Evolutionary conservation across 2,329 filamentous ascomycete genomes (phyloP), one percentile per base, ranked within the genome.

Genomic region (Rhexocercosporidium sp.): DNA sequence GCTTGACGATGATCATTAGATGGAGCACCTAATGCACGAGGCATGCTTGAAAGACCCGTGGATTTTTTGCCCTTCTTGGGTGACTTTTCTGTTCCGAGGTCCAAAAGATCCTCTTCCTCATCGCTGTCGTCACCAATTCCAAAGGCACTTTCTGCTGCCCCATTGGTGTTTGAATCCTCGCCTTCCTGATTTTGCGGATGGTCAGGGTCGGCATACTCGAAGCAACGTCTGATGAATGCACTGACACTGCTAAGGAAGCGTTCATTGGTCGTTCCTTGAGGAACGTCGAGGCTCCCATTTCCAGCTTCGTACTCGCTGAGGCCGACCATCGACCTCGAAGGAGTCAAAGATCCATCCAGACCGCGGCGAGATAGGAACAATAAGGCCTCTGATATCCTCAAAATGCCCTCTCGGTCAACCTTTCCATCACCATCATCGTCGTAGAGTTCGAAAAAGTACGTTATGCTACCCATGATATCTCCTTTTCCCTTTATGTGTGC

Each of bases 391-490:
- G 94, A 97, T 77, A 99, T 98, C 54, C 94, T 86, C 53, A 99
- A 80, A 66, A 99, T 99, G 6, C 96, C 96, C 79, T 99, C 96
- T 12, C 96, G 89, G 75, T 98, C 96, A 5, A 99, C 94, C 73
- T 88, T 93, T 29, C 96, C 96, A 77, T 97, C 94, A 1, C 89
- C 87, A 74, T 95, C 91, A 72, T 99, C 95, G 77, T 99, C 96
- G 78, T 98, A 97, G 0, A 99, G 87, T 75, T 97, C 93, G 74
- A 99, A 99, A 79, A 99, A 98, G 80, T 98, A 98, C 68, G 90
- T 96, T 76, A 99, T 98, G 66, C 92, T 96, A 34, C 93, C 93
- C 95, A 99, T 97, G 72, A 99, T 97, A 79, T 99, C 96, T 56
- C 91, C 90, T 64, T 92, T 94, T 9, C 96, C 95, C 78, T 97